These are phyloP conservation scores for Epichloe festucae DNA, from an alignment of 2,329 filamentous ascomycete genomes.

Conservation along the genomic window DNA sequence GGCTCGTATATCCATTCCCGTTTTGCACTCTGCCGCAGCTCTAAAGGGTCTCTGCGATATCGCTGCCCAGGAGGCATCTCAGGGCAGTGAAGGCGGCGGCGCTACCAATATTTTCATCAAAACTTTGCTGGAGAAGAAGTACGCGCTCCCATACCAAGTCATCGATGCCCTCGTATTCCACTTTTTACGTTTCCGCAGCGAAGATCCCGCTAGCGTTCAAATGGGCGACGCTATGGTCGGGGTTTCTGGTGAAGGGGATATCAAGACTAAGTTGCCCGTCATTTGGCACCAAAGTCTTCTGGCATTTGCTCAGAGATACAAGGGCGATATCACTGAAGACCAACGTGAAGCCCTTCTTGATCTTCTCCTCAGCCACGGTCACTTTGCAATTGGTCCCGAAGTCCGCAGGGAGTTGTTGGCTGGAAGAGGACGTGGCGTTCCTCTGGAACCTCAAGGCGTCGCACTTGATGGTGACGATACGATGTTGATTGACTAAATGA, in stretches of 20 bases:
- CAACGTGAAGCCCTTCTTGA: conserved; percentile 86
- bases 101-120: conserved; percentile 94
- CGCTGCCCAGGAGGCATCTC: conserved; percentile 75
- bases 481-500: conserved; percentile 56
- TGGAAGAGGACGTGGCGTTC: conserved; percentile 70
- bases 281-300: conserved; percentile 93
- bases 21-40: conserved; percentile 83
- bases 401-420: conserved; percentile 79
- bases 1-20: conserved; percentile 71
- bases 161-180: conserved; percentile 93
- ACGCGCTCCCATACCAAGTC: conserved; percentile 87
- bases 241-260: conserved; percentile 31
- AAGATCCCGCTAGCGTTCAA: conserved; percentile 45
- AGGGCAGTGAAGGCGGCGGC: conserved; percentile 73
- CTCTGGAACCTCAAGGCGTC: conserved; percentile 41
- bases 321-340: conserved; percentile 92
- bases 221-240: conserved; percentile 39
- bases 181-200: conserved; percentile 76
- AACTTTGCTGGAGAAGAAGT: conserved; percentile 88
- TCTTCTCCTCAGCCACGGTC: conserved; percentile 69
- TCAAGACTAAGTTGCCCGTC: conserved; percentile 61
- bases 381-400: conserved; percentile 81
- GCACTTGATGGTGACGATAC: conserved; percentile 72
- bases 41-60: conserved; percentile 90
- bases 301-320: conserved; percentile 85